Evolutionary conservation across 805 yeast genomes (phyloP).

Genomic region (Kazachstania africana): DNA sequence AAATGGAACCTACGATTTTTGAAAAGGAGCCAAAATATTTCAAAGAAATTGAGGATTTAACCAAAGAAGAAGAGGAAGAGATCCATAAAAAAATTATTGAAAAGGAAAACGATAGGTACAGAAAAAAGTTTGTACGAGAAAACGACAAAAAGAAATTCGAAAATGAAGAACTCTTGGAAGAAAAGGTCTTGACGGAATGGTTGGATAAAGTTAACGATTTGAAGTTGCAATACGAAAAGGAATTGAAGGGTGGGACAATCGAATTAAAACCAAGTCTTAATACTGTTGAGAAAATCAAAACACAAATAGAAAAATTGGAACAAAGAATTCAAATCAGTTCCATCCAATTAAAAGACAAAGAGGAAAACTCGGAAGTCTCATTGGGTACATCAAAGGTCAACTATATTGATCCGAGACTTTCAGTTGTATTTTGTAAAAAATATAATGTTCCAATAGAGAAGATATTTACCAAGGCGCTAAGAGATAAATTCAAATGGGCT

Average conservation of each 20-base stretch:
- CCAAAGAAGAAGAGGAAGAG: slow-evolving; percentile 48
- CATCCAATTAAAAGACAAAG: slow-evolving; percentile 78
- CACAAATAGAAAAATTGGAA: slow-evolving; percentile 61
- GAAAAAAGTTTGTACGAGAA: slow-evolving; percentile 60
- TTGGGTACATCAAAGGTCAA: slow-evolving; percentile 88
- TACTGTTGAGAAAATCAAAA: slow-evolving; percentile 56
- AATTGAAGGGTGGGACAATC: slow-evolving; percentile 46
- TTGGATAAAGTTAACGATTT: slow-evolving; percentile 43
- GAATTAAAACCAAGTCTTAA: slow-evolving; percentile 39
- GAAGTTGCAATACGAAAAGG: slow-evolving; percentile 40
- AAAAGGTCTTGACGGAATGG: slow-evolving; percentile 47
- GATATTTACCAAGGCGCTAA: slow-evolving; percentile 76
- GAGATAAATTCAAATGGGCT: slow-evolving; percentile 95
- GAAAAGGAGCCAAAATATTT: slow-evolving; percentile 48
- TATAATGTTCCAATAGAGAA: slow-evolving; percentile 85
- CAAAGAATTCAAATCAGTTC: slow-evolving; percentile 56
- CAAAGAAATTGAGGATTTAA: slow-evolving; percentile 53
- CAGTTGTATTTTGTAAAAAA: slow-evolving; percentile 80
- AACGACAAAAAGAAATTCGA: slow-evolving; percentile 61
- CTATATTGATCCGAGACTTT: slow-evolving; percentile 87
- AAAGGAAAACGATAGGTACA: slow-evolving; percentile 52
- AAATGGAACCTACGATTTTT: slow-evolving; percentile 42
- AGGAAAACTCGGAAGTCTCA: slow-evolving; percentile 88
- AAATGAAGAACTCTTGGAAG: slow-evolving; percentile 39
- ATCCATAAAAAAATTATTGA: slow-evolving; percentile 51